phyloP scores from a whole-genome alignment of 148 eudicot genomes.

The Dysphania ambrosioides region DNA sequence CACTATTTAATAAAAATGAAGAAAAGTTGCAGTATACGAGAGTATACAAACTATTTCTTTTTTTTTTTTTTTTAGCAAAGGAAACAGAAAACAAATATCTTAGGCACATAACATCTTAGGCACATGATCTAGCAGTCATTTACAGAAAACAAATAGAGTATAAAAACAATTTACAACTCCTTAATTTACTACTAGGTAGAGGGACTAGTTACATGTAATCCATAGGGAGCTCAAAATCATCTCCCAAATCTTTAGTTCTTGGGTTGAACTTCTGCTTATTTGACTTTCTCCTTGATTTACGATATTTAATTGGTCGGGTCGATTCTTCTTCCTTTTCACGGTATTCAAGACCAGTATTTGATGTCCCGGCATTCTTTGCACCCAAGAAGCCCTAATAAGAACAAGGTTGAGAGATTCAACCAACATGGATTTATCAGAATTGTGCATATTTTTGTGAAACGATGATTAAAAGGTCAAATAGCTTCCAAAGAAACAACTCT shows the following conservation, averaged over 20 bases:
- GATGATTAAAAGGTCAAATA: background rate
- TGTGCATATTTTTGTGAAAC: background rate
- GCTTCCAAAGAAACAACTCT: background rate
- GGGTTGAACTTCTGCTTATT: constrained; percentile 24
- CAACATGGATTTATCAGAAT: background rate
- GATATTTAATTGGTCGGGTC: constrained; percentile 12
- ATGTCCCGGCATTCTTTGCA: constrained; percentile 24
- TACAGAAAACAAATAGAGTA: background rate
- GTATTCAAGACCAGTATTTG: constrained; percentile 29
- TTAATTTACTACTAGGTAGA: background rate
- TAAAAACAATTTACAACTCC: background rate
- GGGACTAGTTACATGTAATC: constrained; percentile 42
- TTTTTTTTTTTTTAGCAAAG: too few species aligned
- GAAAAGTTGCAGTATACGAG: too few species aligned
- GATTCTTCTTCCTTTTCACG: constrained; percentile 26
- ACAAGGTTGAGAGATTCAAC: background rate
- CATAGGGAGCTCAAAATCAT: constrained; percentile 66
- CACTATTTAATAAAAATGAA: too few species aligned
- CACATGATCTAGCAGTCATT: too few species aligned
- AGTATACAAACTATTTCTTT: too few species aligned
- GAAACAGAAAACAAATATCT: too few species aligned
- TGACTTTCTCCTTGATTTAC: constrained; percentile 29
- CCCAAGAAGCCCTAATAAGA: constrained; percentile 52
- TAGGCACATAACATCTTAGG: too few species aligned
- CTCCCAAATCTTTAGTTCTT: constrained; percentile 23